These are phyloP conservation scores for Botrytis tulipae DNA, from an alignment of 2,329 filamentous ascomycete genomes.

Conservation along the genomic window DNA sequence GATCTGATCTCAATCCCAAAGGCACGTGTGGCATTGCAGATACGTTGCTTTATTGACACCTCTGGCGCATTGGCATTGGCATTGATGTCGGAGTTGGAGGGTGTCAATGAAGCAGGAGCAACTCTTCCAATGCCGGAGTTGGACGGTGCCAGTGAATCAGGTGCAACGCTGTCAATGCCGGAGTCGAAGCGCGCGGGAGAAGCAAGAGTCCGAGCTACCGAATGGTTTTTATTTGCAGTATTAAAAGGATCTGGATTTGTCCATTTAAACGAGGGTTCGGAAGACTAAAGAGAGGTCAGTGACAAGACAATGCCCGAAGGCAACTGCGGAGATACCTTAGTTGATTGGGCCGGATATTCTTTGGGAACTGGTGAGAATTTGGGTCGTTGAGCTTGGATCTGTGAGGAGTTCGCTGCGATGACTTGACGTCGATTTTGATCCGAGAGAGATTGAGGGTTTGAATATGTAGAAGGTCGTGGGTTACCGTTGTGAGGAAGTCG, in stretches of 20 bases:
- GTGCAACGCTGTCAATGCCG: not conserved
- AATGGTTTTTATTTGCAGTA: not conserved
- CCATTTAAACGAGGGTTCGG: not conserved
- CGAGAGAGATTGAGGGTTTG: not conserved
- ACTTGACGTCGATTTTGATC: not conserved
- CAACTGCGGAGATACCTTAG: not conserved
- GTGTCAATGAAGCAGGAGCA: too few species aligned
- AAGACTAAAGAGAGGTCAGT: not conserved
- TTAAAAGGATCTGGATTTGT: not conserved
- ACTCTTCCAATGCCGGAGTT: not conserved
- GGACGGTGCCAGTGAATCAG: not conserved
- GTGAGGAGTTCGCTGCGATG: too few species aligned
- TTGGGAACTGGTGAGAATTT: not conserved
- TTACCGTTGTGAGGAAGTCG: not conserved
- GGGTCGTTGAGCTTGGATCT: not conserved
- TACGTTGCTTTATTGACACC: not conserved
- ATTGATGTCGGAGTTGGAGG: not conserved
- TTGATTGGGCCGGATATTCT: not conserved
- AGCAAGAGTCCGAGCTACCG: not conserved
- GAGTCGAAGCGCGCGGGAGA: not conserved
- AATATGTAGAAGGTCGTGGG: too few species aligned
- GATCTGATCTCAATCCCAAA: not conserved
- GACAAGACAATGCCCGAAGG: not conserved
- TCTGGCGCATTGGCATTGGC: not conserved
- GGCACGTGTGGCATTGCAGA: not conserved